These are phyloP conservation scores for Cladosporium sp. DNA, from an alignment of 2,329 filamentous ascomycete genomes.

Conservation along the genomic window DNA sequence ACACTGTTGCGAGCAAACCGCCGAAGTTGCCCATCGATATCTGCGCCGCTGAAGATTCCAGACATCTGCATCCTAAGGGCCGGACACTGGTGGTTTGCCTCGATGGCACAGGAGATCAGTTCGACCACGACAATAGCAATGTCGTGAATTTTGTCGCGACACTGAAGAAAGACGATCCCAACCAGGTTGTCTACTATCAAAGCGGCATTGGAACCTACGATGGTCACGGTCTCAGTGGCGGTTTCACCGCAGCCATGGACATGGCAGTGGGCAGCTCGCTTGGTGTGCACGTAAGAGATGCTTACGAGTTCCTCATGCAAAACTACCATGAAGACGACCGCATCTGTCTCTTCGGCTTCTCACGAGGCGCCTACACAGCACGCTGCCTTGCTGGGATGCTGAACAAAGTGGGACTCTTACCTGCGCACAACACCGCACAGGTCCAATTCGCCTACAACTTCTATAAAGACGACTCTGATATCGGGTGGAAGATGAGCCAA, in stretches of 20 bases:
- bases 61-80: background rate
- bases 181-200: constrained; percentile 43
- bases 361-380: constrained; percentile 52
- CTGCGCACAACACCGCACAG: constrained; percentile 39
- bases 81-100: constrained; percentile 34
- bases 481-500: constrained; percentile 34
- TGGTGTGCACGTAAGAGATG: constrained; percentile 44
- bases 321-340: constrained; percentile 49
- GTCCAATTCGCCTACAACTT: constrained; percentile 47
- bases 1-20: constrained; percentile 11
- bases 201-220: constrained; percentile 50
- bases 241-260: constrained; percentile 73
- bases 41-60: constrained; percentile 2
- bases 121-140: constrained; percentile 44
- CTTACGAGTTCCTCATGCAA: constrained; percentile 50
- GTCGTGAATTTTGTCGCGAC: constrained; percentile 72
- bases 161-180: constrained; percentile 61
- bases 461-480: constrained; percentile 43
- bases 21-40: constrained; percentile 6
- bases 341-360: constrained; percentile 53
- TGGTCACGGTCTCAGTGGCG: constrained; percentile 50
- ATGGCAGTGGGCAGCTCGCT: constrained; percentile 64
- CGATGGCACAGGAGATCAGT: constrained; percentile 47
- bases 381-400: constrained; percentile 50
- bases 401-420: constrained; percentile 44